These are phyloP conservation scores for Berkeleyomyces basicola DNA, from an alignment of 2,329 filamentous ascomycete species.

Conservation along the genomic window DNA sequence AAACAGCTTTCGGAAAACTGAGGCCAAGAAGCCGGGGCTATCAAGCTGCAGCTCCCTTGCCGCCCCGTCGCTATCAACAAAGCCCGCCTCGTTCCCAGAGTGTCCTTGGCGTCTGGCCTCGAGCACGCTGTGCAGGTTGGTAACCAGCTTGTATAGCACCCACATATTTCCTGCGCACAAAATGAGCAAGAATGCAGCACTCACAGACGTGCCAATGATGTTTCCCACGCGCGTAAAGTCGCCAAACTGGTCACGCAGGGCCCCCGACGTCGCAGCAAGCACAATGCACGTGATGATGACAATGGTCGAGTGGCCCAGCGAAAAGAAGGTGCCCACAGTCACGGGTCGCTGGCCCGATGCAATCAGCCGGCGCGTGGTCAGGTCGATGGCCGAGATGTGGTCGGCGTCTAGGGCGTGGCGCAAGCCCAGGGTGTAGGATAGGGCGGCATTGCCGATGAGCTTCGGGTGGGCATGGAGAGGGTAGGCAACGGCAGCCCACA, in stretches of 20 bases:
- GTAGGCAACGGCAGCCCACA: constrained; percentile 38
- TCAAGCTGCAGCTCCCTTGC: constrained; percentile 49
- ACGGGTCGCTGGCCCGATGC: constrained; percentile 73
- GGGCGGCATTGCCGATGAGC: constrained; percentile 62
- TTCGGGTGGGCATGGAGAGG: constrained; percentile 37
- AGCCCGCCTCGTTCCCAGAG: constrained; percentile 17
- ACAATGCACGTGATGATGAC: constrained; percentile 81
- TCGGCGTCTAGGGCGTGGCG: constrained; percentile 97
- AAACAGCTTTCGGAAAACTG: constrained; percentile 59
- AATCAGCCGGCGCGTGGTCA: constrained; percentile 81
- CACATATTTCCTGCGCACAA: constrained; percentile 73
- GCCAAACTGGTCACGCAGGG: constrained; percentile 65
- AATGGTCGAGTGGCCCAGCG: constrained; percentile 82
- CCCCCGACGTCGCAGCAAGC: constrained; percentile 78
- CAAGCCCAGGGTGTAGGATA: constrained; percentile 77
- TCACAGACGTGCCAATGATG: constrained; percentile 79
- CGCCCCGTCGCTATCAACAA: constrained; percentile 19
- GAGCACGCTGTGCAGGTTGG: constrained; percentile 48
- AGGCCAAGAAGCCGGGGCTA: constrained; percentile 59
- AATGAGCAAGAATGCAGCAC: constrained; percentile 65
- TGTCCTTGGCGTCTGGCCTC: constrained; percentile 20
- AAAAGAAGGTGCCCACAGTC: constrained; percentile 89
- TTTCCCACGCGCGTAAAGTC: constrained; percentile 65
- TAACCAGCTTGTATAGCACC: constrained; percentile 65
- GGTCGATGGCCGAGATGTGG: constrained; percentile 72